Evolutionary conservation across 1,284 basidiomycete genomes (phyloP).

Genomic region (Malassezia restricta): DNA sequence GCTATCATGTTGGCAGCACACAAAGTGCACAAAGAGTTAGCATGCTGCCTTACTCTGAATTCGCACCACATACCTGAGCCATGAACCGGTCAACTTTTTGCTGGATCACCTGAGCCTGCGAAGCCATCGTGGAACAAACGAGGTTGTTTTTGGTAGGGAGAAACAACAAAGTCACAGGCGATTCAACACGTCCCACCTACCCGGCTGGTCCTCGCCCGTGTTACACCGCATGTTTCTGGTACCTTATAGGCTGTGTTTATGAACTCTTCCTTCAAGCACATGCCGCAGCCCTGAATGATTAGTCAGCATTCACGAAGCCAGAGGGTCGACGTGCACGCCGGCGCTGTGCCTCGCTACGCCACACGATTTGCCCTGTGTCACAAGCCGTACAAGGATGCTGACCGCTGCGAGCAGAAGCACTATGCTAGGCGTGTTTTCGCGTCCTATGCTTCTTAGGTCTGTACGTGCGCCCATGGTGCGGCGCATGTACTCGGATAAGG

Average conservation of each 20-base stretch:
- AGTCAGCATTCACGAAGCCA: background rate
- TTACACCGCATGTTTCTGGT: background rate
- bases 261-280: no score
- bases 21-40: background rate
- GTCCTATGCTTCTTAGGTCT: background rate
- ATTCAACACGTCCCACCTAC: background rate
- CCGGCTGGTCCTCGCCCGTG: background rate
- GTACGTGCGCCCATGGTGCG: background rate
- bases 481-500: conserved; percentile 16
- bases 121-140: conserved; percentile 11
- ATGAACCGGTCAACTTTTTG: conserved; percentile 44
- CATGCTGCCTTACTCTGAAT: background rate
- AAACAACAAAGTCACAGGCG: background rate
- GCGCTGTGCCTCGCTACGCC: background rate
- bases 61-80: conserved; percentile 32
- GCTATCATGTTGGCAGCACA: conserved; percentile 51
- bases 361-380: background rate
- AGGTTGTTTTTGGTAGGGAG: background rate
- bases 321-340: no score
- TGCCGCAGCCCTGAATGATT: conserved; percentile 6
- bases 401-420: background rate
- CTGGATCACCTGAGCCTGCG: conserved; percentile 26
- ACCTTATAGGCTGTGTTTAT: no score
- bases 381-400: background rate
- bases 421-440: conserved; percentile 9